Evolutionary conservation across 1,139 yeast species (phyloP).

Genomic region (Candida smagusa): DNA sequence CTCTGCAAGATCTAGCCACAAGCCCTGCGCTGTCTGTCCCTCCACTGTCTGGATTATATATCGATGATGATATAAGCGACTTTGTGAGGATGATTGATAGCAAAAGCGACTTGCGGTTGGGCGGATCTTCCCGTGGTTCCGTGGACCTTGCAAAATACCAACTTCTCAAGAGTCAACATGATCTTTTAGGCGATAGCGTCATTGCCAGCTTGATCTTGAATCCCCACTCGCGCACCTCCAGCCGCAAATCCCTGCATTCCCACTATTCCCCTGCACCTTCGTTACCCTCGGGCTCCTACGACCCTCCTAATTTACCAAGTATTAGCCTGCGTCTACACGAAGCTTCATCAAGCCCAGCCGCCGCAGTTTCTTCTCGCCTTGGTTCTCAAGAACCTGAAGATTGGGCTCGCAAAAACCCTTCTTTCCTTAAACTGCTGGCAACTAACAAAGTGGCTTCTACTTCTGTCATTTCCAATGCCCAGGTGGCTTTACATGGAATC

Average conservation of each 20-base stretch:
- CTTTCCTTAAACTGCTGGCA: constrained; percentile 16
- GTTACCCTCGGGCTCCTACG: constrained; percentile 37
- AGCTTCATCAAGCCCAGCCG: constrained; percentile 6
- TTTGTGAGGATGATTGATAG: constrained; percentile 82
- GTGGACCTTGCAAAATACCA: constrained; percentile 35
- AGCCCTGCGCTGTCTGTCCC: constrained; percentile 40
- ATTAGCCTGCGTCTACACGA: constrained; percentile 43
- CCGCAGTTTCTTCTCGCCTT: not conserved
- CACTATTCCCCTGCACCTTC: constrained; percentile 29
- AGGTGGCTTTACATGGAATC: constrained; percentile 16
- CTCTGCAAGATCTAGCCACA: constrained; percentile 22
- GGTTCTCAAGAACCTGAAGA: constrained; percentile 11
- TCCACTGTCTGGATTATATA: constrained; percentile 41
- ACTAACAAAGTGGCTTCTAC: constrained; percentile 17
- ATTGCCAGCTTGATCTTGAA: constrained; percentile 39
- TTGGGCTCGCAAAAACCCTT: constrained; percentile 9
- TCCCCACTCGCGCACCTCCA: constrained; percentile 18
- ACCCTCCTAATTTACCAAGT: constrained; percentile 33
- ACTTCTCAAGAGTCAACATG: constrained; percentile 38
- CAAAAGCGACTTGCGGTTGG: constrained; percentile 44
- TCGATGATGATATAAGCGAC: constrained; percentile 73
- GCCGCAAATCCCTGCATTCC: constrained; percentile 37
- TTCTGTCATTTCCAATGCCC: constrained; percentile 23
- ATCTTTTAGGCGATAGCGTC: constrained; percentile 51
- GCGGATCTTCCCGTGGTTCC: not conserved